Evolutionary conservation across 768 basidiomycete genomes (phyloP).

Genomic region (Podaxis sp.): DNA sequence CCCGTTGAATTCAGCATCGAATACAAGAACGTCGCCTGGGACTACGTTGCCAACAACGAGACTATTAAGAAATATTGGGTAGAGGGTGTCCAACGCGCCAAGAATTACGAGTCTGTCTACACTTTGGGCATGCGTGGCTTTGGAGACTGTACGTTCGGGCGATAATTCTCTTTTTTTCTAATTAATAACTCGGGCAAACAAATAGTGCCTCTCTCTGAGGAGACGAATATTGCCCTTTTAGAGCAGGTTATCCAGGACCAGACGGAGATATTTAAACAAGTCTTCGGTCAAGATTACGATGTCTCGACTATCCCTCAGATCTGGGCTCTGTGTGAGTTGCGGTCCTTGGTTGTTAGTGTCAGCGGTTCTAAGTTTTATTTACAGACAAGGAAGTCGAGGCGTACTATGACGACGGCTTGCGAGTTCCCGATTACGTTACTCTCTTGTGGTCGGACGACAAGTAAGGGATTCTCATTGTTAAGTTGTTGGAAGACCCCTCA

Average conservation of each 20-base stretch:
- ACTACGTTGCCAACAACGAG: constrained; percentile 54
- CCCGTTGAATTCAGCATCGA: constrained; percentile 58
- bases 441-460: constrained; percentile 75
- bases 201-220: constrained; percentile 51
- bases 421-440: constrained; percentile 62
- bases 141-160: constrained; percentile 41
- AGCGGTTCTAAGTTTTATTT: background rate
- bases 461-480: constrained; percentile 28
- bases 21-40: constrained; percentile 52
- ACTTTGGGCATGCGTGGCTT: constrained; percentile 72
- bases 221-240: constrained; percentile 48
- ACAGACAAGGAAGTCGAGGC: constrained; percentile 61
- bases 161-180: background rate
- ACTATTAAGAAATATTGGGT: constrained; percentile 63
- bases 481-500: background rate
- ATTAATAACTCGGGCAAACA: background rate
- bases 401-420: constrained; percentile 63
- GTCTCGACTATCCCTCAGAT: constrained; percentile 58
- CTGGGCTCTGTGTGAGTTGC: constrained; percentile 52
- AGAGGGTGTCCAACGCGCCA: constrained; percentile 55
- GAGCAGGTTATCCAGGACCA: constrained; percentile 60
- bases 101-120: constrained; percentile 58
- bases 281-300: constrained; percentile 45
- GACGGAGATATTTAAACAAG: constrained; percentile 52
- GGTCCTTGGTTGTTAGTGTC: background rate